Evolutionary conservation across 768 basidiomycete genomes (phyloP), one percentile per base, ranked within the genome.

Genomic region (Trametes villosa): DNA sequence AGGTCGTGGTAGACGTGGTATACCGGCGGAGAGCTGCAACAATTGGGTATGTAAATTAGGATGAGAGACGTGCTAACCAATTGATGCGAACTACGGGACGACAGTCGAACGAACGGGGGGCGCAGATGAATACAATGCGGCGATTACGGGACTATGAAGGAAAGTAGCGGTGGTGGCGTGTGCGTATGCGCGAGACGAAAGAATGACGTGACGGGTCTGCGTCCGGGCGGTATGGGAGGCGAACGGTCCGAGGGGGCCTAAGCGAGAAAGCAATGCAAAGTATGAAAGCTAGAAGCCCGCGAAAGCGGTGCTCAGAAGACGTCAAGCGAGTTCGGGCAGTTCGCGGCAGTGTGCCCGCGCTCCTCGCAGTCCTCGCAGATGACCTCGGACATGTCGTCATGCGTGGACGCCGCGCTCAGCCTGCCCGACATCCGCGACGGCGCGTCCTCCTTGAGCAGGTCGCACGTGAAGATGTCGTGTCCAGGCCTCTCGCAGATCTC

Each of bases 351-450:
- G 71, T 95, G 93, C 9, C 92, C 93, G 52, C 83, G 80, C 58
- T 83, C 83, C 76, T 94, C 94, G 70, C 94, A 95, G 65, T 95
- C 92, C 53, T 87, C 89, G 71, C 94, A 95, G 69, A 83, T 90
- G 40, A 83, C 67, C 53, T 81, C 81, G 18, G 71, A 71, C 17
- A 62, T 29, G 50, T 65, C 66, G 20, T 57, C 45, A 27, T 53
- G 33, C 24, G 41, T 13, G 30, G 38, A 33, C 29, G 52, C 12
- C 65, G 59, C 54, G 57, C 50, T 62, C 44, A 52, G 48, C 60
- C 72, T 30, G 38, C 34, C 59, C 45, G 66, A 62, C 48, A 61
- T 51, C 15, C 72, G 67, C 4, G 71, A 64, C 17, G 71, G 60
- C 11, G 77, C 68, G 36, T 85, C 86, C 31, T 84, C 86, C 67